Percentiles rank a stretch among this genome's conserved stretches.
These are phyloP conservation scores for Acanthamoeba castellanii DNA, from an alignment of 208 protist genomes.

Conservation along the genomic window DNA sequence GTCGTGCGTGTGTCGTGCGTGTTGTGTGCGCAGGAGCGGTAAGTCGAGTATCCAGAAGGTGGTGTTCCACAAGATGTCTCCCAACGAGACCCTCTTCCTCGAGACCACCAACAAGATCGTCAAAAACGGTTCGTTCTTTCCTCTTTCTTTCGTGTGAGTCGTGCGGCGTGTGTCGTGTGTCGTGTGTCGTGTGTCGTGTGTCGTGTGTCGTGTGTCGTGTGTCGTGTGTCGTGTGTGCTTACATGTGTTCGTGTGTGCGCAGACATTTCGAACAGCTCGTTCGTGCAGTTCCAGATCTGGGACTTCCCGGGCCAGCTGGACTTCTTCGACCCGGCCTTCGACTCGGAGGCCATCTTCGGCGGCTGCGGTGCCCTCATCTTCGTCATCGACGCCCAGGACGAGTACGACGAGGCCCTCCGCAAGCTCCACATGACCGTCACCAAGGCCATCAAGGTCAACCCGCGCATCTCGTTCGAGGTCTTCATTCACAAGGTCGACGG, in stretches of 20 bases:
- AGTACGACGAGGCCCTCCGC: slow-evolving; percentile 87
- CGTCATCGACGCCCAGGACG: slow-evolving; percentile 93
- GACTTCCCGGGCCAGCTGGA: slow-evolving; percentile 94
- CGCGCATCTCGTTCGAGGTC: slow-evolving; percentile 92
- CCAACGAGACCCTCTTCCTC: slow-evolving; percentile 94
- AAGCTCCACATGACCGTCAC: slow-evolving; percentile 87
- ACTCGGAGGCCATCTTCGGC: slow-evolving; percentile 90
- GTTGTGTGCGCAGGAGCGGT: slow-evolving; percentile 85
- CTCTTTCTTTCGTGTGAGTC: not conserved
- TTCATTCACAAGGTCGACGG: slow-evolving; percentile 95
- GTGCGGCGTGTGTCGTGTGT: not conserved
- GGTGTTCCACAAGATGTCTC: slow-evolving; percentile 95
- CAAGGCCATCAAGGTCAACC: slow-evolving; percentile 89
- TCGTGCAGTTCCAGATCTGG: slow-evolving; percentile 95
- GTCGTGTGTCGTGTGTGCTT: not conserved
- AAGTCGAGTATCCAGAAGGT: slow-evolving; percentile 94
- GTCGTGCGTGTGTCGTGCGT: not conserved
- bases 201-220: not conserved
- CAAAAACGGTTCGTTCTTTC: slow-evolving; percentile 82
- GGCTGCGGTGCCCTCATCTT: slow-evolving; percentile 92
- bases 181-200: not conserved
- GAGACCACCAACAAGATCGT: slow-evolving; percentile 92
- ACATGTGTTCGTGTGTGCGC: not conserved
- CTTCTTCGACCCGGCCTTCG: slow-evolving; percentile 90
- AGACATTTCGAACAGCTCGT: slow-evolving; percentile 92